Base-by-base conservation (phyloP, 306 rosid genomes). In the Quercus glauca region DNA sequence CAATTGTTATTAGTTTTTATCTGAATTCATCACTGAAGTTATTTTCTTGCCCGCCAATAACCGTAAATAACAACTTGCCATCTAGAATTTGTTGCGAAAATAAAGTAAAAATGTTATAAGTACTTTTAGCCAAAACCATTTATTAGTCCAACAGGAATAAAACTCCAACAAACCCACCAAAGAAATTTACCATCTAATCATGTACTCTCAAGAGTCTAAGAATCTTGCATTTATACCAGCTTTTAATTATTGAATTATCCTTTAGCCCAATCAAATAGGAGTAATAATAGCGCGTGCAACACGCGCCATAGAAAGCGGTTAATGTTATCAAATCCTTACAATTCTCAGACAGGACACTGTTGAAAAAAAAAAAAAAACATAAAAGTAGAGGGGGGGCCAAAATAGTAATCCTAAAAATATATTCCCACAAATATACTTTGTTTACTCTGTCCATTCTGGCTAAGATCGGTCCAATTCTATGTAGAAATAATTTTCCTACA, bases 401-500 rank as follows among this genome's bases (percentile, higher is more conserved):
- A 83, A 53, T 61, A 68, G 79, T 74, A 82, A 77, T 69, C 45
- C 23, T 0, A 15, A 18, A 69, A 69, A 55, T 71, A 51, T 68
- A 33, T 78, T 73, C 3, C 41, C 4, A 37, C 10, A 57, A 35
- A 55, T 80, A 13, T 20, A 75, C 55, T 68, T 76, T 9, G 53
- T 56, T 81, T 60, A 71, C 74, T 20, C 78, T 78, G 55, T 70
- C 58, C 21, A 72, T 79, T 71, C 65, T 29, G 12, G 12, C 13
- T 58, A n/a, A 59, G 65, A 59, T 71, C 58, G 15, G 57, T 45
- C 74, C 35, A 43, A 11, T 23, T 12, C 74, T 71, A 5, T 41
- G 25, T n/a, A 29, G 65, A 0, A 25, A 68, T 20, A 73, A 56
- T 77, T 80, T 71, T 70, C 78, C 74, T 52, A 75, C 71, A 83